Conservation (phyloP, 2,329 filamentous ascomycete species). For the Arthrocladium fulminans region DNA sequence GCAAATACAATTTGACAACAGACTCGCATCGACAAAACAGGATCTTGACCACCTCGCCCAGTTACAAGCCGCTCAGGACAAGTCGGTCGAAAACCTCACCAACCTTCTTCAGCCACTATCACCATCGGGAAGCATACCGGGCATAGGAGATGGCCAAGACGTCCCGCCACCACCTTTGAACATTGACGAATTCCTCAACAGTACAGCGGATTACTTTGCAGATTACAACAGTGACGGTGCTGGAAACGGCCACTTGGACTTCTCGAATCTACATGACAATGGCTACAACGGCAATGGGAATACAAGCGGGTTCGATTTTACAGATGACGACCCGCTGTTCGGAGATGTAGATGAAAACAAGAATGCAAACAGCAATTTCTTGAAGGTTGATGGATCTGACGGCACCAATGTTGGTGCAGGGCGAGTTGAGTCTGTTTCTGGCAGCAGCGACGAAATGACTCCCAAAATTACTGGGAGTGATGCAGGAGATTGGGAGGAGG, state of each 20-base stretch:
- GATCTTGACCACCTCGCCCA: constrained; percentile 72
- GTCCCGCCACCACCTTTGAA: constrained; percentile 42
- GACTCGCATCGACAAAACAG: constrained; percentile 57
- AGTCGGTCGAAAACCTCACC: constrained; percentile 65
- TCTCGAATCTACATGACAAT: constrained; percentile 19
- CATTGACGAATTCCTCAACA: constrained; percentile 50
- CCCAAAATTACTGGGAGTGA: constrained; percentile 24
- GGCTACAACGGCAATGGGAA: constrained; percentile 12
- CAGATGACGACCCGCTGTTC: constrained; percentile 34
- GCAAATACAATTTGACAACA: constrained; percentile 27
- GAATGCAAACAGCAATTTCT: constrained; percentile 32
- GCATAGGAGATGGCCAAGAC: constrained; percentile 41
- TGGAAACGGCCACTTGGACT: constrained; percentile 17
- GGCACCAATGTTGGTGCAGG: constrained; percentile 25
- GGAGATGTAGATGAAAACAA: constrained; percentile 29
- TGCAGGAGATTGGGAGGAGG: constrained; percentile 7
- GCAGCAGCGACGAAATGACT: constrained; percentile 35
- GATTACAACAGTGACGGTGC: constrained; percentile 26
- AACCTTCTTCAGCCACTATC: constrained; percentile 69
- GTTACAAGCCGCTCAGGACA: constrained; percentile 69
- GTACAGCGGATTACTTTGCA: constrained; percentile 44
- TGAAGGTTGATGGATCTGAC: constrained; percentile 25
- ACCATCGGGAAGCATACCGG: constrained; percentile 69
- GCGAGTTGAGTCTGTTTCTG: constrained; percentile 36
- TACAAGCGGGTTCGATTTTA: constrained; percentile 12